These are phyloP conservation scores for Epichloe bromicola DNA, from an alignment of 2,329 filamentous ascomycete genomes.

Conservation along the genomic window DNA sequence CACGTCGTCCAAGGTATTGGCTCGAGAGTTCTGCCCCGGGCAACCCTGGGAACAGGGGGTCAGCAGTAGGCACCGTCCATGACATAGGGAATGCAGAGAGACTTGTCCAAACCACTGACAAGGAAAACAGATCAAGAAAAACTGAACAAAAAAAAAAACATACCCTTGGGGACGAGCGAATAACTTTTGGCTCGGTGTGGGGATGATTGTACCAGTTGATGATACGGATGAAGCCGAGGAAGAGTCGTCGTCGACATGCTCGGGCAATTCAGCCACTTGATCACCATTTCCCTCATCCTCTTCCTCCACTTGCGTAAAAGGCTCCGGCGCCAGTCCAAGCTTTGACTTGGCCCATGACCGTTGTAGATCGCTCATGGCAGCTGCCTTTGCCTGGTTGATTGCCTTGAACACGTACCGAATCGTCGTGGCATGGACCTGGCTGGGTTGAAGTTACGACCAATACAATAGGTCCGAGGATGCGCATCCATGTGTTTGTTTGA, in stretches of 20 bases:
- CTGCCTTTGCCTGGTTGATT: not conserved
- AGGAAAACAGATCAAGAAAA: not conserved
- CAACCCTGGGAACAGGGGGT: slow-evolving; percentile 23
- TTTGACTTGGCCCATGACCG: slow-evolving; percentile 67
- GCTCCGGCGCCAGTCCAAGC: slow-evolving; percentile 42
- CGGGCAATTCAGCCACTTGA: slow-evolving; percentile 33
- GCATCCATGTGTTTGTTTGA: not conserved
- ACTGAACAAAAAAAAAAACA: slow-evolving; percentile 5
- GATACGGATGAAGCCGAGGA: slow-evolving; percentile 73
- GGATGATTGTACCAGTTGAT: slow-evolving; percentile 83
- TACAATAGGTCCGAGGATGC: not conserved
- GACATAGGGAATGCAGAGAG: not conserved
- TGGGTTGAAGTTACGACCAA: not conserved
- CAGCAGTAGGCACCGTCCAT: slow-evolving; percentile 7
- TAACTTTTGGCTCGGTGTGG: slow-evolving; percentile 58
- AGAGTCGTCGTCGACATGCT: slow-evolving; percentile 46
- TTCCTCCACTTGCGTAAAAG: slow-evolving; percentile 40
- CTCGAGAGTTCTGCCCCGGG: slow-evolving; percentile 42
- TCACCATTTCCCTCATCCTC: slow-evolving; percentile 24
- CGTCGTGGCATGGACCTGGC: not conserved
- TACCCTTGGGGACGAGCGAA: slow-evolving; percentile 62
- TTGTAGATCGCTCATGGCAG: slow-evolving; percentile 67
- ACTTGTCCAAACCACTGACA: too few relatives aligned
- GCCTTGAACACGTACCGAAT: not conserved
- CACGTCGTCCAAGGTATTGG: slow-evolving; percentile 78